These are phyloP conservation scores for Lachancea sp. DNA, from an alignment of 805 yeast species.

Conservation along the genomic window DNA sequence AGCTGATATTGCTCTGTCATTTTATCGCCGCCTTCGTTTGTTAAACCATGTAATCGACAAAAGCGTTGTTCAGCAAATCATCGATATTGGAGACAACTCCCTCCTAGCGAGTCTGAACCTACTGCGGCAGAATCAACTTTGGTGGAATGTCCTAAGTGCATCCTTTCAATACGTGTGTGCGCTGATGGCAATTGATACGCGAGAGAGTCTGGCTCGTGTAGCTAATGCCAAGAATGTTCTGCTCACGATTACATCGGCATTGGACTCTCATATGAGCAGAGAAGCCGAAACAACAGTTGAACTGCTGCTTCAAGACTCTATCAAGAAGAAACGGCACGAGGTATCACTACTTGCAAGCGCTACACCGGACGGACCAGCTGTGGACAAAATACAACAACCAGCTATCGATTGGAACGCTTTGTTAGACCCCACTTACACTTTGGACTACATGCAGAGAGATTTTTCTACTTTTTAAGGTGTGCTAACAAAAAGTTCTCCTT, in stretches of 20 bases:
- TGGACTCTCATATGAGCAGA: constrained; percentile 10
- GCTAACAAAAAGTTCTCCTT: background rate
- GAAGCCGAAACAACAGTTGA: constrained; percentile 13
- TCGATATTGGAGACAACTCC: constrained; percentile 9
- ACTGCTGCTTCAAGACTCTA: constrained; percentile 12
- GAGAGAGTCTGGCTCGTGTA: constrained; percentile 12
- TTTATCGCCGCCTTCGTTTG: constrained; percentile 12
- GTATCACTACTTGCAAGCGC: constrained; percentile 9
- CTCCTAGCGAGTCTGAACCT: constrained; percentile 9
- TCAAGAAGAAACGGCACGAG: constrained; percentile 11
- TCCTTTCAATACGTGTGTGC: constrained; percentile 13
- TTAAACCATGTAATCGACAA: constrained; percentile 9
- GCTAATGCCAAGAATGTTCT: constrained; percentile 8
- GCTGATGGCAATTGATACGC: constrained; percentile 13
- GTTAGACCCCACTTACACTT: constrained; percentile 11
- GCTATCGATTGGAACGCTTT: constrained; percentile 13
- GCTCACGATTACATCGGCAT: constrained; percentile 5
- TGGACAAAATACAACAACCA: background rate
- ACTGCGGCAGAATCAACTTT: constrained; percentile 7
- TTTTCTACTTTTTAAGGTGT: background rate
- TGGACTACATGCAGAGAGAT: constrained; percentile 5
- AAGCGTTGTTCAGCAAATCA: constrained; percentile 10
- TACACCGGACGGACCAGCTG: constrained; percentile 3
- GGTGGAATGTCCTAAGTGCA: constrained; percentile 15
- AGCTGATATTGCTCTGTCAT: constrained; percentile 11